Percentiles rank a stretch among this genome's conserved stretches.
These are phyloP conservation scores for Beta vulgaris DNA, from an alignment of 148 eudicot species.

Conservation along the genomic window DNA sequence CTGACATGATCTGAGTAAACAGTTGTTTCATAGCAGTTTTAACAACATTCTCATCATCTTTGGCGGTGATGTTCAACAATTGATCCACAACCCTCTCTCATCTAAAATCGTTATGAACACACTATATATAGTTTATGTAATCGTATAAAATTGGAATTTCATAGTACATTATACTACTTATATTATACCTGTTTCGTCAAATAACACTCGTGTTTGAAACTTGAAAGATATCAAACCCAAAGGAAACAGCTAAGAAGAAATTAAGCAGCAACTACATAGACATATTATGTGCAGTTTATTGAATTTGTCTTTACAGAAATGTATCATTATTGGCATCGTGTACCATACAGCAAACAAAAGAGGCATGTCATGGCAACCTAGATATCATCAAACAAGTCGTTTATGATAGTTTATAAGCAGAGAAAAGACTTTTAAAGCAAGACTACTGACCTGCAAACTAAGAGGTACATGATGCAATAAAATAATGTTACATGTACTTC, in stretches of 20 bases:
- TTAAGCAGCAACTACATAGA: background rate
- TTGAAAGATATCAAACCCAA: background rate
- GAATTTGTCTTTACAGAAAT: background rate
- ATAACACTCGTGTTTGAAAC: no score
- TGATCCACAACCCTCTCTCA: conserved; percentile 46
- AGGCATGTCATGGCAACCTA: background rate
- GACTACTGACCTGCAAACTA: background rate
- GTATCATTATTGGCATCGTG: background rate
- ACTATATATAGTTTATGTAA: no score
- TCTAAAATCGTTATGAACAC: no score
- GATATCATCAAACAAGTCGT: background rate
- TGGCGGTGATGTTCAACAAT: conserved; percentile 36
- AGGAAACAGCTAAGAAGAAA: background rate
- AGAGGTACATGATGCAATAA: background rate
- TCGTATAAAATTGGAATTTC: no score
- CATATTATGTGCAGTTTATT: background rate
- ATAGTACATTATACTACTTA: no score
- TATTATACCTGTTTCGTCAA: no score
- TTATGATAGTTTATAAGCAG: background rate
- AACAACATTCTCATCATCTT: conserved; percentile 46
- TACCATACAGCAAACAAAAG: background rate
- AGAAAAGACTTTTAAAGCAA: background rate
- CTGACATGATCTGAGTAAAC: conserved; percentile 80
- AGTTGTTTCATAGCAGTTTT: conserved; percentile 50
- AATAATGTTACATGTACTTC: conserved; percentile 58